Evolutionary conservation across 177 flowering plant species (phyloP), one percentile per base, ranked within the genome.

Genomic region (Vitis hybrid): DNA sequence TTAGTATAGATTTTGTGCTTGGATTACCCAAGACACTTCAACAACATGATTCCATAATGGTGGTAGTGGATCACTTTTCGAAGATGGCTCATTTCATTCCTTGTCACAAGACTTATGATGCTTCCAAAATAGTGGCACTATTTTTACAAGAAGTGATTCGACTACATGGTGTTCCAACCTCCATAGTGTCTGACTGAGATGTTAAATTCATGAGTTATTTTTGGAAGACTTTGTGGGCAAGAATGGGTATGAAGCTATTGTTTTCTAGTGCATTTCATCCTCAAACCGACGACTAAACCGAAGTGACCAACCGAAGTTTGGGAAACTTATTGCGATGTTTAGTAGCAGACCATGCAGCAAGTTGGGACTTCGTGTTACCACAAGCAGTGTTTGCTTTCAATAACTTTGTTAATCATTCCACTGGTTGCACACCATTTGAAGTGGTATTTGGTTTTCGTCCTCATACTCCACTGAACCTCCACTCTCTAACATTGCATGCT

Each of bases 221-320:
- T 22, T 22, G 24, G 66, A 14, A 4, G 11, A 66, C 58, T 8
- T 31, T 50, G n/a, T 66, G 58, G 66, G 62, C 28, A 17, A 6
- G n/a, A 17, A 7, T 70, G 59, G 18, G 49, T 11, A 50, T 52
- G 4, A 49, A 22, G 17, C 15, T 62, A 4, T 3, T 28, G 6
- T 59, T 68, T 59, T n/a, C 8, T 14, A 13, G 19, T 11, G 14
- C 62, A 14, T 57, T 53, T 57, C 52, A 56, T 47, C 64, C 64
- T 2, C 71, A 58, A 49, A 58, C 10, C 3, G n/a, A 56, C 61
- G 65, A 59, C 1, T 49, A 70, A 53, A 70, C 66, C 11, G 28
- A 52, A 49, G 59, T 24, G 1, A 50, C 15, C 3, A 70, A 51
- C 22, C 11, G 52, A 15, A 62, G 57, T 19, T 61, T 70, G 49